Percentiles rank a stretch among this genome's conserved stretches.
phyloP scores from a whole-genome alignment of 2,329 filamentous ascomycete species.

The Aureobasidium mangrovei region DNA sequence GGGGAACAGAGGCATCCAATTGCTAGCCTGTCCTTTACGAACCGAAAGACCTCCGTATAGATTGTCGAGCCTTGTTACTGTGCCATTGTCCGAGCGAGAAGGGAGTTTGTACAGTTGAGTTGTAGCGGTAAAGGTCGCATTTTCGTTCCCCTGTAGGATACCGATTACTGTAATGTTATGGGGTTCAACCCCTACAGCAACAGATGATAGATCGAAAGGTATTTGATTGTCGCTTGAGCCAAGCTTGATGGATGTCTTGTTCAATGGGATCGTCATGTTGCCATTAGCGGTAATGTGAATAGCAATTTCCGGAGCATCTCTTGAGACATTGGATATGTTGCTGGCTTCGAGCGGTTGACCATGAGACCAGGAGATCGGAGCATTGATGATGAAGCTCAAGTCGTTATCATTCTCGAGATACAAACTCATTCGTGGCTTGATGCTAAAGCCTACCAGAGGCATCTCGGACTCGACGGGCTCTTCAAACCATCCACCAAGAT shows the following conservation, averaged over 20 bases:
- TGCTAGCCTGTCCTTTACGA: slow-evolving; percentile 24
- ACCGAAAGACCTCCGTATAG: slow-evolving; percentile 37
- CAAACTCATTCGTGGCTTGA: slow-evolving; percentile 38
- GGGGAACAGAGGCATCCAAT: slow-evolving; percentile 34
- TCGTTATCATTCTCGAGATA: slow-evolving; percentile 34
- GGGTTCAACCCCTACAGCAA: slow-evolving; percentile 23
- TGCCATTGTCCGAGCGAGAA: slow-evolving; percentile 30
- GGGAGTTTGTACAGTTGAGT: slow-evolving; percentile 34
- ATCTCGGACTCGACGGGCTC: slow-evolving; percentile 28
- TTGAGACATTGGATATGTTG: background rate
- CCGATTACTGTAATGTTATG: slow-evolving; percentile 32
- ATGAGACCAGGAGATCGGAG: slow-evolving; percentile 31
- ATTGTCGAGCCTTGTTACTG: slow-evolving; percentile 37
- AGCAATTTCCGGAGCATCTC: slow-evolving; percentile 15
- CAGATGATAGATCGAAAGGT: slow-evolving; percentile 21
- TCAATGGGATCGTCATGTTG: slow-evolving; percentile 17
- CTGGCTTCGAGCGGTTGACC: slow-evolving; percentile 22
- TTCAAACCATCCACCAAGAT: slow-evolving; percentile 40
- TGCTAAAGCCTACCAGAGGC: slow-evolving; percentile 35
- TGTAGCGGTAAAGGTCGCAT: slow-evolving; percentile 28
- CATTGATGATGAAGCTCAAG: slow-evolving; percentile 35
- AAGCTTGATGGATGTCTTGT: slow-evolving; percentile 23
- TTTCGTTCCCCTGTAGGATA: slow-evolving; percentile 20
- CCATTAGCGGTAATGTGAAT: slow-evolving; percentile 15
- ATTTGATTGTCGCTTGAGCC: slow-evolving; percentile 30